Base-by-base conservation (phyloP, 1,284 basidiomycete species). In the Vanrija pseudolonga region DNA sequence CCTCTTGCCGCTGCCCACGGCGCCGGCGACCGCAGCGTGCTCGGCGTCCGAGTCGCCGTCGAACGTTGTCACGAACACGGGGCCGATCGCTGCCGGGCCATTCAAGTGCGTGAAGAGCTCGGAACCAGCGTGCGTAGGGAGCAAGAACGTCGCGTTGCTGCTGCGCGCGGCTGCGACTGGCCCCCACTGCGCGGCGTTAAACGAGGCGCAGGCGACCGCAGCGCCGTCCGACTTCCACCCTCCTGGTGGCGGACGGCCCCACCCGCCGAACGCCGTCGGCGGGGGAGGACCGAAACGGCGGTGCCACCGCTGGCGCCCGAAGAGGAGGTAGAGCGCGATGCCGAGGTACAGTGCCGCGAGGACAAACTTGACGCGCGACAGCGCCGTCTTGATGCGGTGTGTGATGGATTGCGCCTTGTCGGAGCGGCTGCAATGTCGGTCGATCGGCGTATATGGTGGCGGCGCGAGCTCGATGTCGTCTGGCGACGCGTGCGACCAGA, bases 131-230 rank as follows among this genome's bases (percentile, higher is more conserved):
- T 32, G 22, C 18, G 54, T 48, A 6, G 60, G 37, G 7, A 61
- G 15, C n/a, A 56, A 40, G 37, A 61, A 59, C 14, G 56, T 61
- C 28, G 50, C 24, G 40, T 61, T 61, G 22, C 6, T 36, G 43
- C 59, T 42, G 45, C 46, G 39, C 42, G 32, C 32, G 12, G 32
- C 32, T 9, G 32, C 18, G 8, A 26, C 9, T 12, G 7, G 26
- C 15, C 7, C 19, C 38, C 36, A n/a, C 26, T 18, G 45, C 19
- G 32, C 28, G 4, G 18, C 28, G 18, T 6, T 18, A 28, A 19
- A 19, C 32, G 24, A 17, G 23, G 32, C 28, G n/a, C 32, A 19
- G 15, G 23, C 28, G 2, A n/a, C 23, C 11, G 45, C 28, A 3
- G 7, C 26, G 15, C 18, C 28, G 23, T 19, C 18, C 3, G 32